Conservation (phyloP, 805 yeast genomes). For the Candida oleophila region DNA sequence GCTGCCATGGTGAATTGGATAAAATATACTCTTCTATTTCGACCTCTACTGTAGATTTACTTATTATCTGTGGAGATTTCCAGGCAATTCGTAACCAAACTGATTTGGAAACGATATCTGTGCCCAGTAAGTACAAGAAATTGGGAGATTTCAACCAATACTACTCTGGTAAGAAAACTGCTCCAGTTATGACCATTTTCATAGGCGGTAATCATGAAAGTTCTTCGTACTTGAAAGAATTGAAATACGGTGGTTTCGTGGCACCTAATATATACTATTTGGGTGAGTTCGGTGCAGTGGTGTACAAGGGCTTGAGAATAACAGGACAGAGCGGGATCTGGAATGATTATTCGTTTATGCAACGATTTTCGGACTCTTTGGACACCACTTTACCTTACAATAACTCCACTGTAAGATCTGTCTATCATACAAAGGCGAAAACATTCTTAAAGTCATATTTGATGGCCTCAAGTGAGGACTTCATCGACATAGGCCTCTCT, state of each 20-base stretch:
- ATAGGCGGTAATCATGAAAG: slow-evolving; percentile 97
- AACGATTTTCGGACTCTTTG: slow-evolving; percentile 44
- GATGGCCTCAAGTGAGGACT: slow-evolving; percentile 17
- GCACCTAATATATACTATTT: slow-evolving; percentile 84
- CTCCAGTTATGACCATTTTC: slow-evolving; percentile 77
- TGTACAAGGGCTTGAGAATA: slow-evolving; percentile 74
- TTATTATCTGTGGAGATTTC: slow-evolving; percentile 89
- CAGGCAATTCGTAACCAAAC: slow-evolving; percentile 67
- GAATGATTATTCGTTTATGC: slow-evolving; percentile 38
- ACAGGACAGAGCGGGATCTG: slow-evolving; percentile 86
- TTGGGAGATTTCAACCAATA: slow-evolving; percentile 82
- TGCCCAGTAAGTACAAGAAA: slow-evolving; percentile 72
- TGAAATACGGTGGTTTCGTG: slow-evolving; percentile 89
- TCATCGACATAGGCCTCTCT: slow-evolving; percentile 59
- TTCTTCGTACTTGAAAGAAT: slow-evolving; percentile 68
- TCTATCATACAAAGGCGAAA: slow-evolving; percentile 71
- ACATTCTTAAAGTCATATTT: slow-evolving; percentile 58
- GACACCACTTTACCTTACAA: slow-evolving; percentile 51
- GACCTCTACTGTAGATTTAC: slow-evolving; percentile 25
- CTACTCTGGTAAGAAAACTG: slow-evolving; percentile 55
- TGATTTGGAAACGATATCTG: slow-evolving; percentile 70
- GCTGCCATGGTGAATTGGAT: slow-evolving; percentile 81
- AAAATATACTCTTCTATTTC: slow-evolving; percentile 45
- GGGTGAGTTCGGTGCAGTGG: slow-evolving; percentile 74
- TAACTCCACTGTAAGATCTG: slow-evolving; percentile 47